A percentile compares a stretch with the other conserved stretches of the same genome.
Evolutionary conservation across 2,329 filamentous ascomycete species (phyloP).

Genomic region (Fusarium acutatum): DNA sequence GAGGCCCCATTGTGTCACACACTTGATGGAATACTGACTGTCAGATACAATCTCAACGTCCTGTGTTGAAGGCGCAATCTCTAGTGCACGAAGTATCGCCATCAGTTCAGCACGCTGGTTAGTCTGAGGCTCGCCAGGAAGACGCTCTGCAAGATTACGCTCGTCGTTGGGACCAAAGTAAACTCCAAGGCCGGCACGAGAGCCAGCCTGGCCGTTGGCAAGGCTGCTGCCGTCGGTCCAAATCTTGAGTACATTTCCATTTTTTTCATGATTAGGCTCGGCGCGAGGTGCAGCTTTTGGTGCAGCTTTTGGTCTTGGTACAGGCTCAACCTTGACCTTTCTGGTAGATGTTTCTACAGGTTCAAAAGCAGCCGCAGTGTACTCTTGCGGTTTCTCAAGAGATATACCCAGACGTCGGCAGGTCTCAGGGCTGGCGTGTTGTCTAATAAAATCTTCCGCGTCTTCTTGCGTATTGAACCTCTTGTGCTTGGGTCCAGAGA

Average conservation of each 20-base stretch:
- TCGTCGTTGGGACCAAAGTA: conserved; percentile 67
- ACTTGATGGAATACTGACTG: conserved; percentile 90
- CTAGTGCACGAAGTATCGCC: conserved; percentile 83
- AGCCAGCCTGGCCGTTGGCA: conserved; percentile 64
- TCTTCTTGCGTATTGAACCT: conserved; percentile 74
- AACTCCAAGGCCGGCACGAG: conserved; percentile 69
- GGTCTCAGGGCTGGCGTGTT: conserved; percentile 55
- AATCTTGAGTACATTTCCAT: conserved; percentile 48
- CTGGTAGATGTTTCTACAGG: conserved; percentile 33
- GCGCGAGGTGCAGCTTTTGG: not conserved
- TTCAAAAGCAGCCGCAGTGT: conserved; percentile 14
- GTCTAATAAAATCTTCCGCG: conserved; percentile 78
- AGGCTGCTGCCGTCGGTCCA: conserved; percentile 72
- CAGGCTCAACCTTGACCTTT: conserved; percentile 41
- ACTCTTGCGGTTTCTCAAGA: conserved; percentile 13
- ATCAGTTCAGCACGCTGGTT: conserved; percentile 97
- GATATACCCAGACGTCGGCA: conserved; percentile 51
- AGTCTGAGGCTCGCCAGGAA: conserved; percentile 79
- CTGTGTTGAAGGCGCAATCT: conserved; percentile 74
- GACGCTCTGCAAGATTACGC: conserved; percentile 77
- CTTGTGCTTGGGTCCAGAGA: conserved; percentile 74
- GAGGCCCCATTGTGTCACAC: conserved; percentile 82
- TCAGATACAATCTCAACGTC: conserved; percentile 85
- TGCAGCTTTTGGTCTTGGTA: conserved; percentile 17
- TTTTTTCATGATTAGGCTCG: not conserved